Base-by-base conservation (phyloP, 768 basidiomycete species). In the Agrocybe praecox region DNA sequence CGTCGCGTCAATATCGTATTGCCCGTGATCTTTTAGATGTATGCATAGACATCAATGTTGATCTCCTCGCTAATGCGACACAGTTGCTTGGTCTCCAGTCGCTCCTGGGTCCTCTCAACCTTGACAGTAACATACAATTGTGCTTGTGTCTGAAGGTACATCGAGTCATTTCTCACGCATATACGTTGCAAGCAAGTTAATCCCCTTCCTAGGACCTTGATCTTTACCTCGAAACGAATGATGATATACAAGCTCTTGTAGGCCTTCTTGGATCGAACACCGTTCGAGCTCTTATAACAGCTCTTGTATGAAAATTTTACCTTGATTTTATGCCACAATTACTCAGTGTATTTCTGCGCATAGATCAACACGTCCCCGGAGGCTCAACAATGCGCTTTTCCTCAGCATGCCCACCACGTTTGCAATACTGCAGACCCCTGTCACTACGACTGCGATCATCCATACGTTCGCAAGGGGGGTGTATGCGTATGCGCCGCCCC, bases 61-160 rank as follows among this genome's bases (percentile, higher is more conserved):
- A 68, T 49, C 62, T 72, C 46, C 57, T 65, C 44, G 66, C 67
- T 60, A 52, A 66, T 53, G 49, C 57, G 33, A 57, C 64, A 43
- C 55, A 61, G 49, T 43, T 71, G 26, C 62, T 69, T 34, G 63
- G 58, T 34, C 65, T 66, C 24, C 63, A 55, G 17, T 58, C 63
- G 1, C 45, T 66, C 19, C 62, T 70, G 15, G 63, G 58, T 19
- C 57, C 67, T 46, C 59, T 64, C 43, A 57, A 58, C 19, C 56
- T 66, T 21, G 57, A 53, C 43, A 53, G 67, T 15, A 59, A 68
- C 8, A 53, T 72, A 46, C 55, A 72, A 42, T 65, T 76, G 18
- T 79, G 77, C 60, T 60, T 80, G 9, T 80, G 78, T 59, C 63
- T 77, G 22, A 74, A 77, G 65, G 77, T 77, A 34, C 22, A 69